Conservation (phyloP, 805 yeast genomes). For the Teunomyces atbi region DNA sequence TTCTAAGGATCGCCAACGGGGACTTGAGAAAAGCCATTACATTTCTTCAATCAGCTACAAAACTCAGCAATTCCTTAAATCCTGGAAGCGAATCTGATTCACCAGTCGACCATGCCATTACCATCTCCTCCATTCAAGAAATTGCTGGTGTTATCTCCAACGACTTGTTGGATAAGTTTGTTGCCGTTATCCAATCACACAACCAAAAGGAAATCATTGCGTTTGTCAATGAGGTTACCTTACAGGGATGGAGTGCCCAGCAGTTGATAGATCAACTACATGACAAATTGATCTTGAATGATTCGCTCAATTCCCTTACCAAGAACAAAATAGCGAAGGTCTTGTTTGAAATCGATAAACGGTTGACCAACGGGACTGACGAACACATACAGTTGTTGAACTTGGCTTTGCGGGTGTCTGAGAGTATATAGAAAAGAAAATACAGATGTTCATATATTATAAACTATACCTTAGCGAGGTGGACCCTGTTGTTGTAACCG, state of each 20-base stretch:
- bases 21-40: conserved; percentile 94
- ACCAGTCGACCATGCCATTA: conserved; percentile 30
- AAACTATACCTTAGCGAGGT: conserved; percentile 3
- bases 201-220: conserved; percentile 30
- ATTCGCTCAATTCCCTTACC: conserved; percentile 44
- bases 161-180: conserved; percentile 40
- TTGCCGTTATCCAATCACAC: conserved; percentile 29
- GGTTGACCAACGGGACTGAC: conserved; percentile 80
- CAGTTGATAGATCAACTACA: conserved; percentile 72
- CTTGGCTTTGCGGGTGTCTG: conserved; percentile 39
- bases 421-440: conserved; percentile 3
- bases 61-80: conserved; percentile 37
- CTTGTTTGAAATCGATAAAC: conserved; percentile 72
- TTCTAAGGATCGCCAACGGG: conserved; percentile 76
- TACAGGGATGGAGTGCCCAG: conserved; percentile 78
- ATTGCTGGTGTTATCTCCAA: conserved; percentile 74
- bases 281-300: conserved; percentile 59
- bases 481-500: conserved; percentile 4
- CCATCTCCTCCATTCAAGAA: conserved; percentile 54
- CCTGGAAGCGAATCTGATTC: not conserved
- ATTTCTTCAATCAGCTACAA: conserved; percentile 78
- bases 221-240: conserved; percentile 49
- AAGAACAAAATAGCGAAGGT: conserved; percentile 65
- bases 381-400: conserved; percentile 82
- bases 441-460: conserved; percentile 1